Evolutionary conservation across 805 yeast genomes (phyloP).

Genomic region (Priceomyces medius): DNA sequence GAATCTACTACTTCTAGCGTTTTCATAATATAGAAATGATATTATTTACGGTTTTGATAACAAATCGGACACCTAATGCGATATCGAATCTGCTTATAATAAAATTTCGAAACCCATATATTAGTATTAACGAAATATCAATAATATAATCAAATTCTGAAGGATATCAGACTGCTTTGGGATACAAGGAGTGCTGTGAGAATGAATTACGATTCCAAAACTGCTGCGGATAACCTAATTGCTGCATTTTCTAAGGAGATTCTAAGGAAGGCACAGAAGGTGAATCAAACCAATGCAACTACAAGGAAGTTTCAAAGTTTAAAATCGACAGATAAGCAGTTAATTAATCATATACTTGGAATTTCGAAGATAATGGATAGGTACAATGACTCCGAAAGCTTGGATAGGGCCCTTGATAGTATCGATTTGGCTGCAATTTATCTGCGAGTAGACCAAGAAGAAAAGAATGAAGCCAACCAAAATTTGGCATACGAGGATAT

Average conservation of each 20-base stretch:
- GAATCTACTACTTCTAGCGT: constrained; percentile 2
- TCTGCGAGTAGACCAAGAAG: constrained; percentile 12
- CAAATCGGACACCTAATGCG: too few relatives aligned
- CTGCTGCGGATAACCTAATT: constrained; percentile 10
- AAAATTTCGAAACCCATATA: too few relatives aligned
- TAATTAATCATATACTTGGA: constrained; percentile 4
- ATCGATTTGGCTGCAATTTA: constrained; percentile 62
- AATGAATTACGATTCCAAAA: constrained; percentile 6
- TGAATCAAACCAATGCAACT: neutral
- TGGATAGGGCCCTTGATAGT: constrained; percentile 58
- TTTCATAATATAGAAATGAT: too few relatives aligned
- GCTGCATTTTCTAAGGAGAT: constrained; percentile 8
- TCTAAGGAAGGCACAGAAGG: constrained; percentile 4
- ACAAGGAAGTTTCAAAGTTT: constrained; percentile 2
- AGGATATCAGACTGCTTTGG: too few relatives aligned
- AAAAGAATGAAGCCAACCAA: constrained; percentile 21
- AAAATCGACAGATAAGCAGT: constrained; percentile 2
- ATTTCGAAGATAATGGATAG: constrained; percentile 6
- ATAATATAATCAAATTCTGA: too few relatives aligned
- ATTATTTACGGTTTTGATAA: too few relatives aligned
- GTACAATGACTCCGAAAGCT: constrained; percentile 14
- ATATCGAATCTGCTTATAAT: too few relatives aligned
- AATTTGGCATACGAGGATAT: constrained; percentile 32
- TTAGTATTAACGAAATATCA: too few relatives aligned
- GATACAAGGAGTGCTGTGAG: too few relatives aligned